These are phyloP conservation scores for Nicotiana sylvestris DNA, from an alignment of 257 asterid species.

Conservation along the genomic window DNA sequence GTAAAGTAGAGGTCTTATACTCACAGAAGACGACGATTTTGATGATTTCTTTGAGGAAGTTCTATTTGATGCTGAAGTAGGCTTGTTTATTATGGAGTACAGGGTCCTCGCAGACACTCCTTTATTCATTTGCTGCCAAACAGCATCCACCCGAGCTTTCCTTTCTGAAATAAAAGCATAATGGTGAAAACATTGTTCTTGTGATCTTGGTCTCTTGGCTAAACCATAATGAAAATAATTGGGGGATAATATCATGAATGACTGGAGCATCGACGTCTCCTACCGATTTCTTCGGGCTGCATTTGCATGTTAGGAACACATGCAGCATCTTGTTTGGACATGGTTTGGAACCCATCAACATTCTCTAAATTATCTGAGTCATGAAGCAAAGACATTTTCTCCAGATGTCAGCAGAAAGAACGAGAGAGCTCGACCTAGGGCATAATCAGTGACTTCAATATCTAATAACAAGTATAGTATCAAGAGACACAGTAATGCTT, in stretches of 20 bases:
- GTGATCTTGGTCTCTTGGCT: neutral
- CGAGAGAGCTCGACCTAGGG: neutral
- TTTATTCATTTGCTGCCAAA: constrained; percentile 93
- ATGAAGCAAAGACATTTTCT: neutral
- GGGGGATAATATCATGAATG: neutral
- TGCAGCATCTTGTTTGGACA: constrained; percentile 21
- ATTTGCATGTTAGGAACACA: constrained; percentile 14
- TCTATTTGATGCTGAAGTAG: constrained; percentile 31
- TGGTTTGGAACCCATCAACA: constrained; percentile 17
- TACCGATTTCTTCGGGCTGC: constrained; percentile 31
- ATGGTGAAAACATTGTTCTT: neutral
- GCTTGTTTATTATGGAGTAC: constrained; percentile 44
- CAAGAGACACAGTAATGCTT: neutral
- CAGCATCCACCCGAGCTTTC: constrained; percentile 76
- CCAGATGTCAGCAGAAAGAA: constrained; percentile 1
- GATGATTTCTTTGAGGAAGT: constrained; percentile 29
- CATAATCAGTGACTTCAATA: neutral
- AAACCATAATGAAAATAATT: neutral
- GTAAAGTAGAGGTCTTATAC: constrained; percentile 21
- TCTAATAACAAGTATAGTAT: neutral
- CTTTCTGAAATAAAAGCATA: constrained; percentile 46
- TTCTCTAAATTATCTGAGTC: constrained; percentile 13
- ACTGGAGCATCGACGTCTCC: neutral
- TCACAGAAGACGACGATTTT: constrained; percentile 43
- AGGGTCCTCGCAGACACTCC: constrained; percentile 67